Evolutionary conservation across 441 rosid genomes (phyloP), one percentile per base, ranked within the genome.

Genomic region (Arabidopsis lyrata): DNA sequence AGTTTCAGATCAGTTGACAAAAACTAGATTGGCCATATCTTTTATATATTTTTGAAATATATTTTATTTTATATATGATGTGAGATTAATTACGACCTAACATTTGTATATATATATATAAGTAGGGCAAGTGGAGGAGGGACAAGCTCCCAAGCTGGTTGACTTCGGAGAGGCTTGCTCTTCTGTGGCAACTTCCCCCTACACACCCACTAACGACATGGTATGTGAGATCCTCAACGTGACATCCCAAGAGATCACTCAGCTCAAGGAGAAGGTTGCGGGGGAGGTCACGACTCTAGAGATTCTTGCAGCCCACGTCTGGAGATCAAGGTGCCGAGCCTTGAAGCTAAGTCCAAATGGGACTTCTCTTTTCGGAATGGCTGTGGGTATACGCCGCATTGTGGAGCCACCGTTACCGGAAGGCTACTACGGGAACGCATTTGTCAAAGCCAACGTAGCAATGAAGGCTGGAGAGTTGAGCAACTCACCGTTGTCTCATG

Each of bases 361-460:
- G 13, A 77, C 73, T 0, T 82, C 87, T 0, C 20, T 76, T 12
- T 70, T 83, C 0, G 77, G 78, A 22, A 67, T 87, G 64, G 79
- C 85, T 0, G 79, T 80, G 6, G 83, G 88, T 18, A 80, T 85
- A 69, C 80, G 87, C 20, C 81, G 70, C 34, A 74, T 39, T 3
- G 18, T 87, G 20, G 78, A 82, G 3, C 85, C 85, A 63, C 83
- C 85, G 3, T 71, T 83, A 55, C 82, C 80, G 0, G 52, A 70
- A 22, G 91, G 88, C 41, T 85, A 83, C 76, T 87, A 87, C 45
- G 88, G 88, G 14, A 87, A 87, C 76, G 88, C 86, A 4, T 83
- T 87, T 15, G 81, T 81, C 0, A 60, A 76, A 39, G 67, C 85
- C 64, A 78, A 71, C 32, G 72, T 77, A 8, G 74, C 47, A 0